A percentile compares a stretch with the other conserved stretches of the same genome.
Conservation (phyloP, 2,329 filamentous ascomycete species). For the Phialocephala sp. region DNA sequence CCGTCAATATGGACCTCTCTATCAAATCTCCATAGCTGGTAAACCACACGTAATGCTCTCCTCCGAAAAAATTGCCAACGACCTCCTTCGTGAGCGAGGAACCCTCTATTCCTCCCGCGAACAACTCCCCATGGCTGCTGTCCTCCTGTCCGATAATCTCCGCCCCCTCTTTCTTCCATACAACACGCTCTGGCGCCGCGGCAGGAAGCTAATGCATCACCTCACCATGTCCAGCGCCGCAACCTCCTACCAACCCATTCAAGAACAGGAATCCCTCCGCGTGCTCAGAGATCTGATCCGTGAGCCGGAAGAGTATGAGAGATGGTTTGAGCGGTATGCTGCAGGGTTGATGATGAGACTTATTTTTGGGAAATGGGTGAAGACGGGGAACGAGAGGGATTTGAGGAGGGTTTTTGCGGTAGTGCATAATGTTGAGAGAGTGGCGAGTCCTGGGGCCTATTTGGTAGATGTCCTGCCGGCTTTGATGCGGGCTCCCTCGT, state of each 20-base stretch:
- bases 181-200: background rate
- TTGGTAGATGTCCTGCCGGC: slow-evolving; percentile 43
- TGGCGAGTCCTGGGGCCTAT: slow-evolving; percentile 46
- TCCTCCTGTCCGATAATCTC: slow-evolving; percentile 42
- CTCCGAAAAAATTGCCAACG: slow-evolving; percentile 48
- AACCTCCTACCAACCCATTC: background rate
- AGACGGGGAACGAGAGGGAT: slow-evolving; percentile 43
- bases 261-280: background rate
- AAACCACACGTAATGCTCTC: slow-evolving; percentile 53
- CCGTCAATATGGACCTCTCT: slow-evolving; percentile 52
- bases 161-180: slow-evolving; percentile 42
- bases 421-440: slow-evolving; percentile 44
- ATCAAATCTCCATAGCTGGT: slow-evolving; percentile 51
- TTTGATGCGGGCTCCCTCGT: slow-evolving; percentile 38
- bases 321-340: slow-evolving; percentile 48
- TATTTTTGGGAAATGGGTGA: slow-evolving; percentile 46
- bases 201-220: background rate
- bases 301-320: slow-evolving; percentile 45
- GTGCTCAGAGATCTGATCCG: slow-evolving; percentile 44
- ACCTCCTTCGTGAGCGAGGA: slow-evolving; percentile 48
- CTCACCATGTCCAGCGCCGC: background rate
- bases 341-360: slow-evolving; percentile 49
- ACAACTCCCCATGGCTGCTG: slow-evolving; percentile 44
- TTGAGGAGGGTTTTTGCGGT: slow-evolving; percentile 44
- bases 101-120: slow-evolving; percentile 50